These are phyloP conservation scores for Linnemannia zychae DNA, from an alignment of 192 early-diverging fungal species.

Conservation along the genomic window DNA sequence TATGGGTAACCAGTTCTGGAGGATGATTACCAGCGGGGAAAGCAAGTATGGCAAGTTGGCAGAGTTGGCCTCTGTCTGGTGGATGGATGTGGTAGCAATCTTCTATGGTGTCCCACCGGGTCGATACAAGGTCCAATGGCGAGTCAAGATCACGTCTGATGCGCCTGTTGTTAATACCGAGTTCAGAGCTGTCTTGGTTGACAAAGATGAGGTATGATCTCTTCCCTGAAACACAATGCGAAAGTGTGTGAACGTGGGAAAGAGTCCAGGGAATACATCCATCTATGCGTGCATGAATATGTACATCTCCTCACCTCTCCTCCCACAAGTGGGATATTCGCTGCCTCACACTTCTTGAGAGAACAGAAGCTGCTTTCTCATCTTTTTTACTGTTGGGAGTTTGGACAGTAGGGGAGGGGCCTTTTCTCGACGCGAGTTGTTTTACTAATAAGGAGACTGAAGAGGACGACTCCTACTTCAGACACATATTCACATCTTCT, in stretches of 20 bases:
- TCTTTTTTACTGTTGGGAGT: too few species aligned
- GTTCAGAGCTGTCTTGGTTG: constrained; percentile 37
- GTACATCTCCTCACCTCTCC: too few species aligned
- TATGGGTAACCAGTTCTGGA: constrained; percentile 48
- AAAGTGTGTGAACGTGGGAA: not conserved
- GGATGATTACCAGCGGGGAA: constrained; percentile 21
- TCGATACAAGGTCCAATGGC: constrained; percentile 52
- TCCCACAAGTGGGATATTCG: too few species aligned
- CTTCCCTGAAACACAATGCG: not conserved
- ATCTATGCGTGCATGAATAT: too few species aligned
- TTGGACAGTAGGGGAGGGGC: too few species aligned
- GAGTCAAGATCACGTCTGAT: constrained; percentile 39
- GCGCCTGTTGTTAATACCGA: constrained; percentile 49
- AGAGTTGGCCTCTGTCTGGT: constrained; percentile 45
- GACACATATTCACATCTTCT: too few species aligned
- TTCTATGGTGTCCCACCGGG: constrained; percentile 39
- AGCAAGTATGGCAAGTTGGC: constrained; percentile 44
- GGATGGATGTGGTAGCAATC: constrained; percentile 35
- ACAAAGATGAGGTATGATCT: constrained; percentile 29
- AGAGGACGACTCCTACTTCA: too few species aligned
- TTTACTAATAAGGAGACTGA: too few species aligned
- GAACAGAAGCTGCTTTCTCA: too few species aligned
- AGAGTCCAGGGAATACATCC: not conserved
- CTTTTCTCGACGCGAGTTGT: too few species aligned
- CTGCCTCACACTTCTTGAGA: too few species aligned